phyloP scores from a whole-genome alignment of 2,329 filamentous ascomycete genomes.

The Fusarium sp. region DNA sequence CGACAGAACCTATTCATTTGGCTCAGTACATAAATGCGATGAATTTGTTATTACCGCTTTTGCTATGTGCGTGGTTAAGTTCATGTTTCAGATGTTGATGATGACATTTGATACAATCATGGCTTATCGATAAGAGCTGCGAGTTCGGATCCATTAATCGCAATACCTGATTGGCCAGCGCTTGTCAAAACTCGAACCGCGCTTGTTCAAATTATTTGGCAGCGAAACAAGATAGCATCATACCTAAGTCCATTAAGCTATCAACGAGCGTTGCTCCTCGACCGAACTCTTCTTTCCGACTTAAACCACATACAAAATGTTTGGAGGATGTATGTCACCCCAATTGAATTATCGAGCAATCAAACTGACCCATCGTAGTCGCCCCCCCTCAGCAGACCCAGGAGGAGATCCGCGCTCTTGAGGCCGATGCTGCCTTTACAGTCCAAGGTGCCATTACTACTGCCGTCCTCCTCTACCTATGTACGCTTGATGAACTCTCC shows the following conservation, averaged over 20 bases:
- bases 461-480: constrained; percentile 79
- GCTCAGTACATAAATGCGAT: not conserved
- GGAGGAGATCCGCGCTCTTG: constrained; percentile 77
- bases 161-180: constrained; percentile 28
- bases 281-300: constrained; percentile 1
- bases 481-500: constrained; percentile 62
- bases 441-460: constrained; percentile 75
- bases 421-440: constrained; percentile 75
- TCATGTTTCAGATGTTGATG: not conserved
- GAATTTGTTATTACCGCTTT: not conserved
- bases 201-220: constrained; percentile 44
- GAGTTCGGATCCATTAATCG: constrained; percentile 2
- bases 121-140: constrained; percentile 54
- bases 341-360: not conserved
- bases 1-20: not conserved
- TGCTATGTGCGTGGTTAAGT: too few species aligned
- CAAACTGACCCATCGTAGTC: constrained; percentile 58
- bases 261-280: constrained; percentile 16
- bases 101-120: constrained; percentile 11
- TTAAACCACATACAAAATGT: constrained; percentile 61
- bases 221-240: constrained; percentile 46
- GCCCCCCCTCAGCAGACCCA: constrained; percentile 76
- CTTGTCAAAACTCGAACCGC: constrained; percentile 6
- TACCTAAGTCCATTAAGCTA: constrained; percentile 25
- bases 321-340: constrained; percentile 69